Evolutionary conservation across 2,329 filamentous ascomycete species (phyloP).

Genomic region (Polychaeton citri): DNA sequence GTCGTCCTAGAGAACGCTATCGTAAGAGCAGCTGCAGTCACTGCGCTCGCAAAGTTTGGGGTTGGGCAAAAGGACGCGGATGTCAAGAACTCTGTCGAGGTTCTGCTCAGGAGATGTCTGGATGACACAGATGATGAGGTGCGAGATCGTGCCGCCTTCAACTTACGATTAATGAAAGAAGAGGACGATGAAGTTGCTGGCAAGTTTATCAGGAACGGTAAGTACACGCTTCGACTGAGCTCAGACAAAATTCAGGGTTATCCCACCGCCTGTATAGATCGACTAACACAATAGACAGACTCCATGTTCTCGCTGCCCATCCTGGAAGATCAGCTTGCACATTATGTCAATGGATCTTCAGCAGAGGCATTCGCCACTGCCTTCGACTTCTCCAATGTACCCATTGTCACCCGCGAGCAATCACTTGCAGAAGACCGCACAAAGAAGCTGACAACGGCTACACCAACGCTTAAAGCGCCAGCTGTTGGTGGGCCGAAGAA

Average conservation of each 20-base stretch:
- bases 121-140: constrained; percentile 98
- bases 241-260: too few relatives aligned
- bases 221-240: constrained; percentile 10
- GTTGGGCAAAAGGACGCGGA: constrained; percentile 93
- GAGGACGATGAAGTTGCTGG: constrained; percentile 68
- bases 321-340: constrained; percentile 92
- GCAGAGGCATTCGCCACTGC: constrained; percentile 70
- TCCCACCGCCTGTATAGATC: neutral
- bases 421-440: constrained; percentile 91
- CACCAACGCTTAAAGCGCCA: constrained; percentile 86
- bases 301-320: constrained; percentile 89
- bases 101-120: constrained; percentile 81
- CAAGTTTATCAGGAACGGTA: constrained; percentile 87
- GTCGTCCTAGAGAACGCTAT: constrained; percentile 96
- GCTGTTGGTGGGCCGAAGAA: constrained; percentile 62
- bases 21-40: constrained; percentile 87
- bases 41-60: constrained; percentile 90
- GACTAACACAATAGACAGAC: constrained; percentile 40
- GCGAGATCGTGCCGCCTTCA: constrained; percentile 84
- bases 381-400: constrained; percentile 84
- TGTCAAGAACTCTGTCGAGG: constrained; percentile 88
- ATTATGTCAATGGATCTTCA: constrained; percentile 91
- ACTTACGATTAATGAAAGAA: constrained; percentile 81
- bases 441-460: constrained; percentile 89
- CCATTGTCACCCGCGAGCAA: constrained; percentile 88